These are phyloP conservation scores for Cladochytrium tenue DNA, from an alignment of 371 early-diverging fungal species.

Conservation along the genomic window DNA sequence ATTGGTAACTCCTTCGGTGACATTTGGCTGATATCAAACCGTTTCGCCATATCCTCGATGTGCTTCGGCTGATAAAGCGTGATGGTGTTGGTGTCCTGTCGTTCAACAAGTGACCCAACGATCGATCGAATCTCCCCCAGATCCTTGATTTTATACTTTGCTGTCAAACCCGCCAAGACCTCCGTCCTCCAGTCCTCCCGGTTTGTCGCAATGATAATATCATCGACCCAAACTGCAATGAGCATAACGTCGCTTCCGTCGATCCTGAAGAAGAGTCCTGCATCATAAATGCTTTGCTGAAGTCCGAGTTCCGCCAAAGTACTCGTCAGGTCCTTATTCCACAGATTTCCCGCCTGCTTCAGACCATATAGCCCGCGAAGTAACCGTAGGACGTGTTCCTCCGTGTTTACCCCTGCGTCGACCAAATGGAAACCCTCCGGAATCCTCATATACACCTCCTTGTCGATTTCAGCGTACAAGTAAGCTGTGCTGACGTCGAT, in stretches of 20 bases:
- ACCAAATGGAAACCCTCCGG: too few relatives aligned
- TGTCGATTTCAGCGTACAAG: slow-evolving; percentile 36
- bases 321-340: slow-evolving; percentile 27
- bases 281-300: neutral
- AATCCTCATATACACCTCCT: slow-evolving; percentile 33
- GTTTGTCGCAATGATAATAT: slow-evolving; percentile 6
- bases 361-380: slow-evolving; percentile 29
- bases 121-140: too few relatives aligned
- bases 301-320: slow-evolving; percentile 7
- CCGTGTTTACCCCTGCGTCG: neutral
- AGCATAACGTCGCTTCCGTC: neutral
- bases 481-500: slow-evolving; percentile 44
- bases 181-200: neutral
- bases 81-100: too few relatives aligned
- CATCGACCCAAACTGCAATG: slow-evolving; percentile 22
- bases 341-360: slow-evolving; percentile 30
- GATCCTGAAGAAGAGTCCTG: slow-evolving; percentile 5
- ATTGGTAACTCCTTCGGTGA: too few relatives aligned
- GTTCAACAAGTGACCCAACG: too few relatives aligned
- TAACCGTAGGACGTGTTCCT: neutral
- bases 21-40: too few relatives aligned
- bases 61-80: too few relatives aligned
- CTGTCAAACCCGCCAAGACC: too few relatives aligned
- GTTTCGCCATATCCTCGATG: too few relatives aligned
- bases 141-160: too few relatives aligned